Evolutionary conservation across 2,329 filamentous ascomycete species (phyloP), one percentile per base, ranked within the genome.

Genomic region (Venturia aucupariae): DNA sequence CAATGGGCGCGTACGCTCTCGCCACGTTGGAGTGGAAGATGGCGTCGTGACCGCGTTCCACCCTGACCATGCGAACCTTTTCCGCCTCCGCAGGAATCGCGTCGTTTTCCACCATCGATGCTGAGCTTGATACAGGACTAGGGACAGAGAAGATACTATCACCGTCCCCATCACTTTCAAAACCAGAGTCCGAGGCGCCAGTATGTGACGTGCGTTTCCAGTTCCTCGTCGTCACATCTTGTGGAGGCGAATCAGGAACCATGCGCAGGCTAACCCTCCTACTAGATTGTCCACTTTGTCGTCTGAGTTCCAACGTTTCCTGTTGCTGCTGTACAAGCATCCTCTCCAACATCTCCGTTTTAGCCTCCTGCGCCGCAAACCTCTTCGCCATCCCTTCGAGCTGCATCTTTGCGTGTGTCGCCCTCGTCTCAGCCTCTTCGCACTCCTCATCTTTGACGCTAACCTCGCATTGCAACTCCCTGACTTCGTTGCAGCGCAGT

Each of bases 391-490:
- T 82, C 44, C 82, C 82, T 70, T 86, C 81, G 24, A 87, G 75
- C 71, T 87, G 85, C 67, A 81, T 77, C 73, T 86, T 86, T 63
- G 86, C 74, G 68, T 85, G 81, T 44, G 79, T 76, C 17, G 82
- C 78, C 8, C 84, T 78, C 46, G 82, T 84, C 41, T 84, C 79
- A 17, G 83, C 80, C 68, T 86, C 84, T 66, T 85, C 83, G 0
- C 84, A 76, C 71, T 87, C 85, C 67, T 86, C 84, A n/a, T 79
- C 77, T 68, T 84, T 81, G 13, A 81, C 81, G 62, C 79, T 81
- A 66, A 84, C 81, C 68, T 85, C 83, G 4, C 80, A 81, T 42
- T 79, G 74, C 3, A 79, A 77, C 66, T 82, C 78, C 46, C 79
- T 77, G 54, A 86, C 74, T 38, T 78, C 76, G 24, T 71, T 71